Evolutionary conservation across 805 yeast species (phyloP).

Genomic region (Metschnikowia sp.): DNA sequence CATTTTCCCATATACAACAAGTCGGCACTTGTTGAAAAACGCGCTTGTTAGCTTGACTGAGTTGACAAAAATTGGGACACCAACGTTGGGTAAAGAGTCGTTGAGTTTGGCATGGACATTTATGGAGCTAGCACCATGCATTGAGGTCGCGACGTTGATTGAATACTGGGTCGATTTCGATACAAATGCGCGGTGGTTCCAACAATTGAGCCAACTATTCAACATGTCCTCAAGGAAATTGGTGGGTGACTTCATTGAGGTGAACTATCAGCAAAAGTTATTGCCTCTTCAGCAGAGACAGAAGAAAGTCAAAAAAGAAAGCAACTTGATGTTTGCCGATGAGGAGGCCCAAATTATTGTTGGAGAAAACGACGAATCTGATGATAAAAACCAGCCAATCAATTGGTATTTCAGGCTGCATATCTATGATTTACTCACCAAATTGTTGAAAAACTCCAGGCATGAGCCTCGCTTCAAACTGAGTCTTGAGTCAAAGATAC

Average conservation of each 20-base stretch:
- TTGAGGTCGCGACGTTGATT: constrained; percentile 44
- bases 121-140: constrained; percentile 46
- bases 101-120: constrained; percentile 62
- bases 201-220: constrained; percentile 49
- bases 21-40: constrained; percentile 35
- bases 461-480: constrained; percentile 37
- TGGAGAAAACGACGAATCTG: constrained; percentile 27
- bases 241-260: constrained; percentile 37
- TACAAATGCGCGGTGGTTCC: constrained; percentile 54
- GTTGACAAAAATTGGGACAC: constrained; percentile 30
- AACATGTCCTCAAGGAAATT: constrained; percentile 42
- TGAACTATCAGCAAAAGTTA: constrained; percentile 37
- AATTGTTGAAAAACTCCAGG: constrained; percentile 39
- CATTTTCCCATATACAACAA: constrained; percentile 45
- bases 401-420: constrained; percentile 54
- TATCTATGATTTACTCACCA: constrained; percentile 45
- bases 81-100: constrained; percentile 38
- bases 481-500: constrained; percentile 43
- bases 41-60: constrained; percentile 60
- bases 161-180: constrained; percentile 58
- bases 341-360: constrained; percentile 42
- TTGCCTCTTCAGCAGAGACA: constrained; percentile 41
- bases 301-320: constrained; percentile 26
- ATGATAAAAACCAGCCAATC: constrained; percentile 51
- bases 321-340: constrained; percentile 32